These are phyloP conservation scores for Dendrobium nobile DNA, from an alignment of 106 monocot species.

Conservation along the genomic window DNA sequence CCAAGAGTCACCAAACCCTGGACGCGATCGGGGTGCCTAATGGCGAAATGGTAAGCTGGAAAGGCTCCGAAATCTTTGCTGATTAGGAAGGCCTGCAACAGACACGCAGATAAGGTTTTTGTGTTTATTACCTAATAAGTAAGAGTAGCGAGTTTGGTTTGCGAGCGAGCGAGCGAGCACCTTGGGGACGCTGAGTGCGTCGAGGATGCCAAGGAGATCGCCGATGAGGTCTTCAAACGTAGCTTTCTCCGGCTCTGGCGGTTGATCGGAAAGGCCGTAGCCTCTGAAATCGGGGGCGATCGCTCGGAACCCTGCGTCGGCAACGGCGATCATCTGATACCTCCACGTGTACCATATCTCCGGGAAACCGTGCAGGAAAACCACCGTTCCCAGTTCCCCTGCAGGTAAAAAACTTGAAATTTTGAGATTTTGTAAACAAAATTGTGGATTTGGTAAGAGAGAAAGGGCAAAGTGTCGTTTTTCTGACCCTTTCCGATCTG, in stretches of 20 bases:
- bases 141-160: background rate
- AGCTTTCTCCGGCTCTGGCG: slow-evolving; percentile 27
- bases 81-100: slow-evolving; percentile 16
- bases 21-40: slow-evolving; percentile 24
- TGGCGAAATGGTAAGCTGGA: slow-evolving; percentile 21
- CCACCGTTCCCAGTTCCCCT: slow-evolving; percentile 49
- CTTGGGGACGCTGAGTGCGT: slow-evolving; percentile 44
- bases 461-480: background rate
- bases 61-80: slow-evolving; percentile 37
- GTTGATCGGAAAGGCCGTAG: slow-evolving; percentile 64
- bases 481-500: slow-evolving; percentile 37
- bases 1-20: slow-evolving; percentile 23
- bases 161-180: slow-evolving; percentile 16
- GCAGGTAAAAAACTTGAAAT: background rate
- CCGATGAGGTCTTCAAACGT: slow-evolving; percentile 35
- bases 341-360: slow-evolving; percentile 95
- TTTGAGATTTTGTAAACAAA: background rate
- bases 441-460: background rate
- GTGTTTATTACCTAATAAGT: background rate
- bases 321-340: slow-evolving; percentile 75
- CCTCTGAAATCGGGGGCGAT: slow-evolving; percentile 62
- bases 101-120: background rate
- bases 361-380: slow-evolving; percentile 74
- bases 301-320: slow-evolving; percentile 60
- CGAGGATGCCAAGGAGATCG: slow-evolving; percentile 55